Evolutionary conservation across 2,329 filamentous ascomycete genomes (phyloP), one percentile per base, ranked within the genome.

Genomic region (Fusarium equiseti): DNA sequence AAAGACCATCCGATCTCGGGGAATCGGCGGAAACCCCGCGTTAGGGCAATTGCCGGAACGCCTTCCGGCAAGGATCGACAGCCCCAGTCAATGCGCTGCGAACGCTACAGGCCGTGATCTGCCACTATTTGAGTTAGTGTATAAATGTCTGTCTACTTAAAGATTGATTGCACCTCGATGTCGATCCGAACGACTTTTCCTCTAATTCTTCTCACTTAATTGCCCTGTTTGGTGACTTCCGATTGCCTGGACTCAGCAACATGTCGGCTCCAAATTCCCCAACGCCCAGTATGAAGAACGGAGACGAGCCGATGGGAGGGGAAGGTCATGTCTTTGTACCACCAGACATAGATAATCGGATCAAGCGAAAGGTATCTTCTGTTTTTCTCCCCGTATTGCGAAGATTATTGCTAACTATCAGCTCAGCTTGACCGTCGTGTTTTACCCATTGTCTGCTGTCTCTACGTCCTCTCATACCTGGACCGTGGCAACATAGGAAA

Each of bases 401-500:
- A 20, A 20, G 20, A 20, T 20, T 20, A 6, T 29, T 10, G 12
- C 38, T 53, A 4, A 35, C 1, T 0, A 3, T 0, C 4, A 5
- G 1, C 15, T 3, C 8, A 73, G 71, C 70, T 73, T 5, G 71
- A 73, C 27, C 62, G 57, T 2, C 65, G 56, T 2, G 50, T 73
- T 8, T 31, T 73, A 8, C 71, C 71, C 1, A 40, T 73, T 5
- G 52, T 73, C 2, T 74, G 71, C 32, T 72, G 66, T 16, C 64
- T 74, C 2, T 74, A 74, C 24, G 52, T 74, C 12, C 29, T 73
- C 0, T 74, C 72, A 3, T 74, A 74, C 8, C 35, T 73, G 9
- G 71, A 73, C 16, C 61, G 71, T 0, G 71, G 71, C 8, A 73
- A 73, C 16, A 72, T 73, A 8, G 71, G 71, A 9, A 73, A 73